Conservation (phyloP, 2,329 filamentous ascomycete species). For the Beauveria asiatica region DNA sequence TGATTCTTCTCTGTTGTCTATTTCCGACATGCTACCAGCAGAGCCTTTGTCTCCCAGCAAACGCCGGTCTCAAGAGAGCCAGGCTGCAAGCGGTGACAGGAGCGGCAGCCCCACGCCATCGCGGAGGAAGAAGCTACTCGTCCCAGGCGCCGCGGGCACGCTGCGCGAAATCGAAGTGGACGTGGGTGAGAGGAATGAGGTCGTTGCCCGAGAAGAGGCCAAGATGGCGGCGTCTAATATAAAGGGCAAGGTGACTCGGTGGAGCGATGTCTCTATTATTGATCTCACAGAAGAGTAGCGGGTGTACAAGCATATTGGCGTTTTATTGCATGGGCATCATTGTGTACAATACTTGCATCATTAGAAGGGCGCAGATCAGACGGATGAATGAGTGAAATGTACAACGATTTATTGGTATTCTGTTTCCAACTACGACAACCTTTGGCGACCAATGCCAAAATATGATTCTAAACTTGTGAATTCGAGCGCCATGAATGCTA, state of each 20-base stretch:
- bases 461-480: not conserved
- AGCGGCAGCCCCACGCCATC: constrained; percentile 2
- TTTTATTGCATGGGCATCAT: not conserved
- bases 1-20: not conserved
- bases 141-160: not conserved
- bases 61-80: constrained; percentile 6
- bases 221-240: not conserved
- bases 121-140: constrained; percentile 7
- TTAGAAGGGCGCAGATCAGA: not conserved
- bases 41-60: constrained; percentile 6
- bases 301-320: not conserved
- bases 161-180: constrained; percentile 9
- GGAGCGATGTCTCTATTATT: constrained; percentile 26
- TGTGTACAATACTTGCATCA: not conserved
- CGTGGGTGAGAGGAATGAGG: not conserved
- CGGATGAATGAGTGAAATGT: not conserved
- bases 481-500: constrained; percentile 7
- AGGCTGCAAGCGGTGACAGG: not conserved
- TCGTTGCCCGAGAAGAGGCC: not conserved
- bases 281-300: constrained; percentile 23
- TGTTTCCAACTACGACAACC: not conserved
- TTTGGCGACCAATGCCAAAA: not conserved
- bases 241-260: constrained; percentile 15
- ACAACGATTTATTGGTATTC: not conserved
- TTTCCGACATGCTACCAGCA: not conserved